These are phyloP conservation scores for Artemisia tridentata DNA, from an alignment of 129 eudicot genomes.

Conservation along the genomic window DNA sequence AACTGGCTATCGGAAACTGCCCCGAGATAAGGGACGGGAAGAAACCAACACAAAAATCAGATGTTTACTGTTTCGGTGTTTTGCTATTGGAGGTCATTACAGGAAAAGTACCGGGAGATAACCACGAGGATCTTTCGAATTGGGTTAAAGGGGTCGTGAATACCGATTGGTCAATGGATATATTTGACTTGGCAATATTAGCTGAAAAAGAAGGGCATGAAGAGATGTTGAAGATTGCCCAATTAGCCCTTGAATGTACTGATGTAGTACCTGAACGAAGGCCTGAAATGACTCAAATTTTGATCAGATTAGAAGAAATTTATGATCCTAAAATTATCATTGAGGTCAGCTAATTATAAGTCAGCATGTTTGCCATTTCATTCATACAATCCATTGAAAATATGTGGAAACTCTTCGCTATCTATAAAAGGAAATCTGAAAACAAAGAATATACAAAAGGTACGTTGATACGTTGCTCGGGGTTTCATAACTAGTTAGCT, in stretches of 20 bases:
- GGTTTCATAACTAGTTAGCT: constrained; percentile 3
- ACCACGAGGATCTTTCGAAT: constrained; percentile 41
- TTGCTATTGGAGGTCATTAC: constrained; percentile 62
- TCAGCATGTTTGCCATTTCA: background rate
- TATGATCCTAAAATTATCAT: constrained; percentile 15
- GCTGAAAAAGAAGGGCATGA: constrained; percentile 66
- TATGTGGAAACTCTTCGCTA: background rate
- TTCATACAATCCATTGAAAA: background rate
- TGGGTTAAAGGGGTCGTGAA: constrained; percentile 57
- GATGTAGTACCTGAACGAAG: constrained; percentile 49
- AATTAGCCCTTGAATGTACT: constrained; percentile 68
- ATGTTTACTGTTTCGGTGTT: constrained; percentile 66
- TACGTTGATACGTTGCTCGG: background rate
- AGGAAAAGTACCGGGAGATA: constrained; percentile 49
- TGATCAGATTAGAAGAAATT: constrained; percentile 51
- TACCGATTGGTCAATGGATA: constrained; percentile 67
- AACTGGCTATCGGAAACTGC: constrained; percentile 38
- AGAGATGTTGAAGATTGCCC: constrained; percentile 67
- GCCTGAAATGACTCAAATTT: constrained; percentile 50
- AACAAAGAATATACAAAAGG: background rate
- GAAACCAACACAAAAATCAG: constrained; percentile 49
- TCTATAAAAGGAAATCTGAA: background rate
- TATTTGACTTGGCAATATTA: constrained; percentile 67
- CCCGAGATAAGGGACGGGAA: constrained; percentile 51
- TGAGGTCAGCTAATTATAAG: constrained; percentile 9